Base-by-base conservation (phyloP, 2,329 filamentous ascomycete species). In the Lachnellula hyalina region DNA sequence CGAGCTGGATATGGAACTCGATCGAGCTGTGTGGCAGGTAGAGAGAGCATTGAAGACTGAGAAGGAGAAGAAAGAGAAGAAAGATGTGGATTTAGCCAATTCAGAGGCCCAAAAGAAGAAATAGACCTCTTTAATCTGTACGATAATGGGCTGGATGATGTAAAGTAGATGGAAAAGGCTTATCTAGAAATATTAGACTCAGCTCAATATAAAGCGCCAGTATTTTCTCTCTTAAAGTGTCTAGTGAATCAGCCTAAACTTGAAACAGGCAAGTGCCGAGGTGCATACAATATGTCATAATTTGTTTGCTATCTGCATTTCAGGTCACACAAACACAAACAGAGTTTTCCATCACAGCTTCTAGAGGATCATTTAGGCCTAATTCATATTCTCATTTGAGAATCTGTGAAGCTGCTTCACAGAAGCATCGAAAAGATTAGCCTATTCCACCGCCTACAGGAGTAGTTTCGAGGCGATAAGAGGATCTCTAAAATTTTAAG, bases 21-120 rank as follows among this genome's bases (percentile, higher is more conserved):
- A 92, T 66, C 76, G 89, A 44, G 89, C 89, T 5, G 83, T 90
- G 55, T 84, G 84, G 76, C 89, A 93, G 70, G 85, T 92, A 2
- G 78, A 84, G 63, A 74, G 63, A 49, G 59, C 60, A 21, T 51
- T 71, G 44, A 57, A 63, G 40, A 57, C 53, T 8, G 60, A 67
- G 48, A 58, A 65, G 40, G 60, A 67, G 45, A 44, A 61, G 8
- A 51, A 55, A 47, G 59, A 65, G 50, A 62, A 64, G 38, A 51
- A 59, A 28, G 38, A 60, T 9, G 19, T 65, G 47, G 55, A 61
- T 36, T 21, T 49, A 12, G 58, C 55, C 6, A 59, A 63, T 21
- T 19, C 49, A 11, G 36, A 60, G 34, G 25, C 52, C 12, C 58
- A 55, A 40, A 52, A 62, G 44, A 58, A 62, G 49, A 58, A 63